Evolutionary conservation across 2,329 filamentous ascomycete genomes (phyloP).

Genomic region (Chrysoporthe deuterocubensis): DNA sequence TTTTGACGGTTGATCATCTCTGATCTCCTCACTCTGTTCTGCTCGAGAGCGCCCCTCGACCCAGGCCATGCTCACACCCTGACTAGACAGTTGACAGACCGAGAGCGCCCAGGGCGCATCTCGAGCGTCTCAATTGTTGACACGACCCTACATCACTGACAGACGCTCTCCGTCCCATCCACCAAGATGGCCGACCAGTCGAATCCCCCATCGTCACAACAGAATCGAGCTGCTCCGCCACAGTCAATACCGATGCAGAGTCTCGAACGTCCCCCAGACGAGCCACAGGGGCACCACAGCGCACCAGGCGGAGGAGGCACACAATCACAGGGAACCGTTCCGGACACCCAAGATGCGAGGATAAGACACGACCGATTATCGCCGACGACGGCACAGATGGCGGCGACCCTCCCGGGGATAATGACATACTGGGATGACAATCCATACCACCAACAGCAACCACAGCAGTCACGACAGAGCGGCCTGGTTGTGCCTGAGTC

Average conservation of each 20-base stretch:
- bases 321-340: slow-evolving; percentile 8
- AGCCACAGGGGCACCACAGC: slow-evolving; percentile 14
- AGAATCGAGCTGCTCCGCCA: slow-evolving; percentile 18
- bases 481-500: slow-evolving; percentile 47
- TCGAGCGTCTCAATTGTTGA: slow-evolving; percentile 12
- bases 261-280: slow-evolving; percentile 29
- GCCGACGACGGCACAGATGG: slow-evolving; percentile 36
- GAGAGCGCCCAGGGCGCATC: slow-evolving; percentile 17
- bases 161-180: slow-evolving; percentile 4
- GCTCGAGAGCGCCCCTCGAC: neutral
- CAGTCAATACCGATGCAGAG: slow-evolving; percentile 18
- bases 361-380: slow-evolving; percentile 29
- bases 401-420: slow-evolving; percentile 47
- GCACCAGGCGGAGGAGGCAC: slow-evolving; percentile 12
- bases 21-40: neutral
- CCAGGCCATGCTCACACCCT: slow-evolving; percentile 21
- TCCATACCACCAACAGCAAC: slow-evolving; percentile 43
- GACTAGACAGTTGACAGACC: slow-evolving; percentile 7
- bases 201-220: slow-evolving; percentile 17
- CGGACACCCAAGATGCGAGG: slow-evolving; percentile 16
- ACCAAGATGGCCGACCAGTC: slow-evolving; percentile 27
- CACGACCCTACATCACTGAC: neutral
- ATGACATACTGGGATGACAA: slow-evolving; percentile 57
- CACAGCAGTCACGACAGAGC: slow-evolving; percentile 26
- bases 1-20: neutral